phyloP scores from a whole-genome alignment of 495 filamentous ascomycete species.

The Venustampulla echinocandica region DNA sequence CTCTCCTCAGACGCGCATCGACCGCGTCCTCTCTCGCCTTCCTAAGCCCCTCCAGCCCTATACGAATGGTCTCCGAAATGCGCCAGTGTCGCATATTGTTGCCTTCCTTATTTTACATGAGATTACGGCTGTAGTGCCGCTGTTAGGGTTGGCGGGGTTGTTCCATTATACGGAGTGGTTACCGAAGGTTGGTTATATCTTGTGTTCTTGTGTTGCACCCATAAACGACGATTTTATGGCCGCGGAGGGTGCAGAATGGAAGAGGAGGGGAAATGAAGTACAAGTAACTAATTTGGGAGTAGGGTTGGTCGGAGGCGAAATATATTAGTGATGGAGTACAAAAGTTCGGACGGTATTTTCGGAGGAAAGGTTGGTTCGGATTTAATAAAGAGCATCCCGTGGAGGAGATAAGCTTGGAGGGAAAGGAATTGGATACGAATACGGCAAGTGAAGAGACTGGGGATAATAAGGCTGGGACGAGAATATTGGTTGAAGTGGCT shows the following conservation, averaged over 20 bases:
- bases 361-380: slow-evolving; percentile 40
- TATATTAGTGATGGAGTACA: slow-evolving; percentile 36
- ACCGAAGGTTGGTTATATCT: slow-evolving; percentile 36
- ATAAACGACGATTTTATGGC: slow-evolving; percentile 20
- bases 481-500: slow-evolving; percentile 59
- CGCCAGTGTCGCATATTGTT: slow-evolving; percentile 72
- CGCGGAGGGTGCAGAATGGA: slow-evolving; percentile 16
- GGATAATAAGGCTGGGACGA: slow-evolving; percentile 32
- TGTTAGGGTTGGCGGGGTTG: slow-evolving; percentile 61
- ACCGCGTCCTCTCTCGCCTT: slow-evolving; percentile 50
- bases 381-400: slow-evolving; percentile 22
- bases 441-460: slow-evolving; percentile 18
- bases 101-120: slow-evolving; percentile 91
- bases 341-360: slow-evolving; percentile 37
- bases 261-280: background rate
- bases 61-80: slow-evolving; percentile 56
- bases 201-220: slow-evolving; percentile 22
- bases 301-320: slow-evolving; percentile 21
- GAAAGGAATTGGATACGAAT: slow-evolving; percentile 10
- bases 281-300: slow-evolving; percentile 17
- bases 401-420: slow-evolving; percentile 6
- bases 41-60: slow-evolving; percentile 51
- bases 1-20: slow-evolving; percentile 27
- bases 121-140: slow-evolving; percentile 72
- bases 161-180: slow-evolving; percentile 72